Evolutionary conservation across 2,329 filamentous ascomycete genomes (phyloP).

Genomic region (Rhytidhysteron rufulum): DNA sequence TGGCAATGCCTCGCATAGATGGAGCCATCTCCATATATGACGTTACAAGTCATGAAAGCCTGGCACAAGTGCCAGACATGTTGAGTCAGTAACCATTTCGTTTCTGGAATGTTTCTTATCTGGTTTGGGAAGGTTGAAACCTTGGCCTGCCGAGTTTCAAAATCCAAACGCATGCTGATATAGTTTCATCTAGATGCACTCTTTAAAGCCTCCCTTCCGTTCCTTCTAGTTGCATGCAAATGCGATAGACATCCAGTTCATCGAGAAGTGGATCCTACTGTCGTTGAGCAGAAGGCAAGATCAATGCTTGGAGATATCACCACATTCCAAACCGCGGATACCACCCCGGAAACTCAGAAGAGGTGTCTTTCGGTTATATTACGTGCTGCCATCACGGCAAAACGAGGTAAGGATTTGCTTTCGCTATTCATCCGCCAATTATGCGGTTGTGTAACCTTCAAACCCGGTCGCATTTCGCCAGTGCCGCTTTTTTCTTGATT

Average conservation of each 20-base stretch:
- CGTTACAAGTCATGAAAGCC: slow-evolving; percentile 72
- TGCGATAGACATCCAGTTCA: slow-evolving; percentile 72
- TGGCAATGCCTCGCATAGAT: slow-evolving; percentile 71
- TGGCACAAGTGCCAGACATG: slow-evolving; percentile 69
- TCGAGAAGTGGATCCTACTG: slow-evolving; percentile 67
- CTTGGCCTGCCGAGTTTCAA: no score
- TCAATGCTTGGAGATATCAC: slow-evolving; percentile 61
- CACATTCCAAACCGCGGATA: slow-evolving; percentile 69
- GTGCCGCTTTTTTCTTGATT: background rate
- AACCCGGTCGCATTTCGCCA: background rate
- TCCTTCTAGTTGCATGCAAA: slow-evolving; percentile 82
- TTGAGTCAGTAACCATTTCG: slow-evolving; percentile 61
- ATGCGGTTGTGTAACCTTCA: background rate
- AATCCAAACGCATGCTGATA: no score
- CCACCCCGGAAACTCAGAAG: slow-evolving; percentile 67
- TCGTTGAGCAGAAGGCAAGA: slow-evolving; percentile 61
- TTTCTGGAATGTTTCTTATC: background rate
- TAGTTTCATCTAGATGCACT: slow-evolving; percentile 59
- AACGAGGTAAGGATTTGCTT: slow-evolving; percentile 57
- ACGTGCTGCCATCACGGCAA: slow-evolving; percentile 63
- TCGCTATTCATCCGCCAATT: slow-evolving; percentile 8
- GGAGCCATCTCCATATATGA: slow-evolving; percentile 85
- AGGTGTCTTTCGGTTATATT: slow-evolving; percentile 74
- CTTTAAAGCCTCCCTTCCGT: slow-evolving; percentile 68
- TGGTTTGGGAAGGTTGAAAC: no score